Evolutionary conservation across 805 yeast genomes (phyloP).

Genomic region (Komagataella mondaviorum): DNA sequence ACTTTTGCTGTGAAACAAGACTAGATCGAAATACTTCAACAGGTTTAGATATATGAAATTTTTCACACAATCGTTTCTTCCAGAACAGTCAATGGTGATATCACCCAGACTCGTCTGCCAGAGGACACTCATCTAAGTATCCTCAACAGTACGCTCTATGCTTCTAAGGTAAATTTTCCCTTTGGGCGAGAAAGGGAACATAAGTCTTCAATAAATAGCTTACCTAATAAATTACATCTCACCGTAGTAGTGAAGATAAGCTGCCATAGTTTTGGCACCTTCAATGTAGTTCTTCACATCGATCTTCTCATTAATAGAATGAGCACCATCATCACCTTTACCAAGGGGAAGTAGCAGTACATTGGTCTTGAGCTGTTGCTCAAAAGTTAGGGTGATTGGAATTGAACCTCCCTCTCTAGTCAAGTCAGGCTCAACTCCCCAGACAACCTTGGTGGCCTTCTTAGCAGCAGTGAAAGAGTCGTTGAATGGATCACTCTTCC

Average conservation of each 20-base stretch:
- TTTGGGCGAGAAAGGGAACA: neutral
- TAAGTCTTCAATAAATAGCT: neutral
- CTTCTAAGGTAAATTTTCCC: neutral
- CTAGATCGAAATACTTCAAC: constrained; percentile 33
- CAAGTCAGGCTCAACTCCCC: constrained; percentile 91
- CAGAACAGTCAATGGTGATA: neutral
- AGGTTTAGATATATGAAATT: constrained; percentile 44
- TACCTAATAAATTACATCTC: neutral
- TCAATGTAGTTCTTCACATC: constrained; percentile 80
- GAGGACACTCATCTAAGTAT: neutral
- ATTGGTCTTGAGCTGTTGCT: constrained; percentile 70
- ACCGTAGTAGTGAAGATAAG: constrained; percentile 80
- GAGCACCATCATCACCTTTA: constrained; percentile 99
- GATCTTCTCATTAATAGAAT: constrained; percentile 91
- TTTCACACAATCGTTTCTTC: constrained; percentile 14
- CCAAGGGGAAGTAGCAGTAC: constrained; percentile 95
- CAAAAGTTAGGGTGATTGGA: constrained; percentile 92
- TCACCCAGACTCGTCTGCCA: neutral
- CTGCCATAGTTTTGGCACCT: constrained; percentile 88
- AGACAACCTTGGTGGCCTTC: constrained; percentile 86
- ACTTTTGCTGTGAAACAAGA: constrained; percentile 32
- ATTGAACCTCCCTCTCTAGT: constrained; percentile 99
- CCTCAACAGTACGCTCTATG: neutral
- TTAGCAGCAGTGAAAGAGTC: constrained; percentile 89
- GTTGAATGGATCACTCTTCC: constrained; percentile 92